Conservation (phyloP, 306 rosid genomes). For the Acacia acuminata region DNA sequence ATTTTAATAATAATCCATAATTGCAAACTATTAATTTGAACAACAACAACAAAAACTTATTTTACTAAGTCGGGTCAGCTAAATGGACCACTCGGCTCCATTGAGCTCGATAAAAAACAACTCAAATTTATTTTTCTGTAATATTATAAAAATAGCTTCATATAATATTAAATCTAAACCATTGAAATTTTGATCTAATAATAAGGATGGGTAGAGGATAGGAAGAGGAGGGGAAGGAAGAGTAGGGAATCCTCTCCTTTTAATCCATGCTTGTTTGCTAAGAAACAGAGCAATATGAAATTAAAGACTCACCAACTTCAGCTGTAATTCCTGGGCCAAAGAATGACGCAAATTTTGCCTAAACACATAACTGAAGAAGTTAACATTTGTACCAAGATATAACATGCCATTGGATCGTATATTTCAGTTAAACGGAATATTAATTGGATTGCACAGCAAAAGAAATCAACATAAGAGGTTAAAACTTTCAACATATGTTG, state of each 20-base stretch:
- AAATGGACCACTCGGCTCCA: too few species aligned
- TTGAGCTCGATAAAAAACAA: too few species aligned
- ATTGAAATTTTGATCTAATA: neutral
- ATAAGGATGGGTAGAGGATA: neutral
- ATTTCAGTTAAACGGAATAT: conserved; percentile 3
- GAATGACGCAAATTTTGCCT: conserved; percentile 92
- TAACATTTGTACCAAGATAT: neutral
- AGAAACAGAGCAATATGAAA: conserved; percentile 8
- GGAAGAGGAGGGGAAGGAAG: too few species aligned
- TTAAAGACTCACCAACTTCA: conserved; percentile 75
- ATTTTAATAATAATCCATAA: too few species aligned
- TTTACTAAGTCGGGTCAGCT: too few species aligned
- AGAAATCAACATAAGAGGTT: neutral
- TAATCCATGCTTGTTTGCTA: neutral
- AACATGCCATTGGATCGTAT: conserved; percentile 10
- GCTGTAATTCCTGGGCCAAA: conserved; percentile 95
- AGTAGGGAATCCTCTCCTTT: neutral
- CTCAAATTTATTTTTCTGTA: too few species aligned
- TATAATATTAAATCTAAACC: too few species aligned
- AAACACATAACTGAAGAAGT: conserved; percentile 26
- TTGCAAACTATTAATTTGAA: too few species aligned
- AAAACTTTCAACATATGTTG: neutral
- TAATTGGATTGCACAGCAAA: conserved; percentile 20
- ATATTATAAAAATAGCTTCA: neutral
- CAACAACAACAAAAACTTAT: too few species aligned